Conservation (phyloP, 306 rosid genomes). For the Cicer yamashitae region DNA sequence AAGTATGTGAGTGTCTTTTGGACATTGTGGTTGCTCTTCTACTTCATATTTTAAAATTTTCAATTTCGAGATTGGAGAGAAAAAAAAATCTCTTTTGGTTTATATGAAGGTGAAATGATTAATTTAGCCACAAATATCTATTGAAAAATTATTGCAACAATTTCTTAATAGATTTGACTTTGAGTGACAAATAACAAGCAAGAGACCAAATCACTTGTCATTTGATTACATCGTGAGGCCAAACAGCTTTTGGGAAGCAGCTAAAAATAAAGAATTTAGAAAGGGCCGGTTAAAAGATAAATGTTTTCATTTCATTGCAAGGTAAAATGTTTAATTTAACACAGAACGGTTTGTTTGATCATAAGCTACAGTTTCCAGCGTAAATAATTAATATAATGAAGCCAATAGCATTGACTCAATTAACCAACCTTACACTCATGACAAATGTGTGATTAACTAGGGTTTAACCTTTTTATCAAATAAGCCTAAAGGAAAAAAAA, state of each 20-base stretch:
- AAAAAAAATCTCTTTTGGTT: background rate
- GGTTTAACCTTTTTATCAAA: background rate
- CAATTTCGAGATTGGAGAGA: background rate
- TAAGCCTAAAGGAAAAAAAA: no score
- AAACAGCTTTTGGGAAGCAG: background rate
- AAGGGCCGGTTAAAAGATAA: no score
- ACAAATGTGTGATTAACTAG: background rate
- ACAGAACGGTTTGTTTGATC: no score
- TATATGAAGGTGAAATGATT: background rate
- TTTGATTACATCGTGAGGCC: background rate
- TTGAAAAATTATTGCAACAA: background rate
- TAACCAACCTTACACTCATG: background rate
- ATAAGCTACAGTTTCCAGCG: no score
- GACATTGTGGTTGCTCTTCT: background rate
- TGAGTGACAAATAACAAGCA: background rate
- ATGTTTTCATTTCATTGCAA: no score
- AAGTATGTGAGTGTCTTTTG: slow-evolving; percentile 4
- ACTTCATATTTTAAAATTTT: slow-evolving; percentile 12
- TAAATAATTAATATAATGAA: no score
- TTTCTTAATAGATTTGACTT: background rate
- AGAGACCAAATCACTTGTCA: background rate
- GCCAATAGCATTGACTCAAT: background rate
- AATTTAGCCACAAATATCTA: background rate
- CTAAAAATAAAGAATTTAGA: no score
- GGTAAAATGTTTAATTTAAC: no score